Percentiles rank a stretch among this genome's conserved stretches.
phyloP scores from a whole-genome alignment of 345 rosid genomes.

The Euphorbia peplus region DNA sequence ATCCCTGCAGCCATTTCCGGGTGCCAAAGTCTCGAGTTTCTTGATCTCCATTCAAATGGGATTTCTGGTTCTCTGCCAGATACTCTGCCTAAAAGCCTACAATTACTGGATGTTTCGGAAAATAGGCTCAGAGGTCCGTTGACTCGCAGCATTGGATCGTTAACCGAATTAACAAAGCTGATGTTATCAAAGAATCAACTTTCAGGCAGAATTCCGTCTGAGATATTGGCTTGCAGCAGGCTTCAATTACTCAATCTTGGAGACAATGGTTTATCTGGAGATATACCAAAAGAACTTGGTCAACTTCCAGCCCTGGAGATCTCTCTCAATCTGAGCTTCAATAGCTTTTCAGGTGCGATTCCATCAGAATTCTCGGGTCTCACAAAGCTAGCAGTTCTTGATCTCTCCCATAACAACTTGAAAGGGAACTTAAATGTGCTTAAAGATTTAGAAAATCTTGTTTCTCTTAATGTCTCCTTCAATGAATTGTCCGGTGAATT shows the following conservation, averaged over 20 bases:
- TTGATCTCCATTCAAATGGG: constrained; percentile 80
- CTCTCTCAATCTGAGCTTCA: constrained; percentile 84
- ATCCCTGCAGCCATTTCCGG: constrained; percentile 58
- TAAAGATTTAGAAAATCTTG: constrained; percentile 72
- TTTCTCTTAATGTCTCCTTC: constrained; percentile 84
- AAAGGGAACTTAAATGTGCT: constrained; percentile 60
- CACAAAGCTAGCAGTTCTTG: constrained; percentile 64
- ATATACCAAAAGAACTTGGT: constrained; percentile 75
- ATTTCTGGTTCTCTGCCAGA: constrained; percentile 65
- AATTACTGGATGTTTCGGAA: constrained; percentile 67
- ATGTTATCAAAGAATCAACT: constrained; percentile 61
- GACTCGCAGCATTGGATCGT: constrained; percentile 53
- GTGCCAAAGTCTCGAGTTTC: constrained; percentile 61
- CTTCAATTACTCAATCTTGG: constrained; percentile 74
- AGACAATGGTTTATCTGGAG: constrained; percentile 64
- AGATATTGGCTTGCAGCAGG: constrained; percentile 65
- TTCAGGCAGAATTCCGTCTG: constrained; percentile 66
- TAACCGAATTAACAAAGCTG: constrained; percentile 72
- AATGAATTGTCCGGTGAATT: constrained; percentile 84
- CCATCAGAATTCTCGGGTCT: constrained; percentile 75
- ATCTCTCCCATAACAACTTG: constrained; percentile 75
- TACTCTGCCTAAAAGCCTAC: constrained; percentile 59
- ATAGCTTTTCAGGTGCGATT: constrained; percentile 60
- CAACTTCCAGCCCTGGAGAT: constrained; percentile 71
- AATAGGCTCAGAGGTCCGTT: constrained; percentile 65